Conservation (phyloP, 108 stramenopile species). For the Aurantiochytrium sp. region DNA sequence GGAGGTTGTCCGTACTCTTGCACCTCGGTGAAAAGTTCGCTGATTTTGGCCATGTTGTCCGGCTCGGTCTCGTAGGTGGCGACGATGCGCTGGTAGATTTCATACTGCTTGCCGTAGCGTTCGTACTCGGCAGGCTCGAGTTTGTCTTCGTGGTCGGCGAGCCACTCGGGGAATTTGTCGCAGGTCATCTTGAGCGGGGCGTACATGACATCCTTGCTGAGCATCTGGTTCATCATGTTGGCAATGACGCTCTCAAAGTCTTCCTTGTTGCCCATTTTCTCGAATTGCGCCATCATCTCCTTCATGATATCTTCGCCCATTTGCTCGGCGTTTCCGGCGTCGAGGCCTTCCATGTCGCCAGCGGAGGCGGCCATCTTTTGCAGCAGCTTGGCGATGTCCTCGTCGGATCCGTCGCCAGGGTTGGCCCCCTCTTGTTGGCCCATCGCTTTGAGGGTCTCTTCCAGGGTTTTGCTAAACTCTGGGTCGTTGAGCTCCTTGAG, state of each 20-base stretch:
- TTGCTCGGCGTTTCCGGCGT: constrained; percentile 47
- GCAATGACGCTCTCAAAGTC: constrained; percentile 73
- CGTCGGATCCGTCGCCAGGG: background rate
- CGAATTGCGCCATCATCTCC: constrained; percentile 63
- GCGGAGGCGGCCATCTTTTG: constrained; percentile 23
- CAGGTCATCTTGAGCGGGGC: constrained; percentile 75
- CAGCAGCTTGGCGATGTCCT: constrained; percentile 32
- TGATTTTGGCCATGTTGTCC: constrained; percentile 67
- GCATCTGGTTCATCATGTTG: constrained; percentile 78
- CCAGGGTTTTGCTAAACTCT: constrained; percentile 35
- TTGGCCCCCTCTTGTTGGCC: background rate
- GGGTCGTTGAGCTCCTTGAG: constrained; percentile 37
- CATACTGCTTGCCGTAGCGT: constrained; percentile 71
- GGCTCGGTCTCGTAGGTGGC: constrained; percentile 83
- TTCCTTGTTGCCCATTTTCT: constrained; percentile 56
- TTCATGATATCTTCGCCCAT: constrained; percentile 62
- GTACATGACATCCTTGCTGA: constrained; percentile 86
- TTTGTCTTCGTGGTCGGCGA: constrained; percentile 44
- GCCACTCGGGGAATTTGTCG: constrained; percentile 79
- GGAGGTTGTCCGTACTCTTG: constrained; percentile 85
- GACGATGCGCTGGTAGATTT: constrained; percentile 77
- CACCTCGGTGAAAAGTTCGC: constrained; percentile 25
- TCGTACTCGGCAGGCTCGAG: constrained; percentile 16
- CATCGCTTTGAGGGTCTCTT: constrained; percentile 34
- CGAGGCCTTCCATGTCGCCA: constrained; percentile 42